Percentiles rank a stretch among this genome's conserved stretches.
These are phyloP conservation scores for Sphenostylis stenocarpa DNA, from an alignment of 306 rosid species.

Conservation along the genomic window DNA sequence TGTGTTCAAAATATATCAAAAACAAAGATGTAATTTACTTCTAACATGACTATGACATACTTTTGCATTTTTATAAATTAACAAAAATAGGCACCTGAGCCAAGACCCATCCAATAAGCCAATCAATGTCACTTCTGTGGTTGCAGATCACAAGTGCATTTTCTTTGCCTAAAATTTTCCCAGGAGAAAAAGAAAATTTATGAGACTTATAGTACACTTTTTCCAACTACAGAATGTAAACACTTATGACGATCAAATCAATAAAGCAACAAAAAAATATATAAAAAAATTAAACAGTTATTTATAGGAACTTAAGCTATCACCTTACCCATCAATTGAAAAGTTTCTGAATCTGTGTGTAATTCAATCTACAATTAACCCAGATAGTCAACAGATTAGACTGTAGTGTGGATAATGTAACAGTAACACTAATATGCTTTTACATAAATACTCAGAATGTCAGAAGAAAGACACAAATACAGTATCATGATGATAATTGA, in stretches of 20 bases:
- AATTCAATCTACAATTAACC: conserved; percentile 64
- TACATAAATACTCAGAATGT: not conserved
- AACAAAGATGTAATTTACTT: not conserved
- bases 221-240: not conserved
- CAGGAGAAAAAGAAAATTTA: conserved; percentile 7
- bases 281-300: not conserved
- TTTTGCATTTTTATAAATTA: conserved; percentile 15
- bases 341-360: conserved; percentile 65
- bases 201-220: not conserved
- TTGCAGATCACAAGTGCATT: conserved; percentile 83
- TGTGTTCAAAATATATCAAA: not conserved
- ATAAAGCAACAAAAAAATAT: not conserved
- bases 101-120: conserved; percentile 93
- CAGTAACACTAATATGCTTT: not conserved
- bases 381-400: conserved; percentile 34
- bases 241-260: not conserved
- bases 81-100: conserved; percentile 70
- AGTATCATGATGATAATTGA: conserved; percentile 5
- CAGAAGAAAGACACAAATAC: not conserved
- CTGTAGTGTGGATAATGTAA: conserved; percentile 18
- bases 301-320: conserved; percentile 5
- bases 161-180: conserved; percentile 65
- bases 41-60: not conserved
- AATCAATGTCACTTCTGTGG: conserved; percentile 91
- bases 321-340: conserved; percentile 62